Conservation (phyloP, 495 filamentous ascomycete genomes). For the Clavariopsis aquatica region DNA sequence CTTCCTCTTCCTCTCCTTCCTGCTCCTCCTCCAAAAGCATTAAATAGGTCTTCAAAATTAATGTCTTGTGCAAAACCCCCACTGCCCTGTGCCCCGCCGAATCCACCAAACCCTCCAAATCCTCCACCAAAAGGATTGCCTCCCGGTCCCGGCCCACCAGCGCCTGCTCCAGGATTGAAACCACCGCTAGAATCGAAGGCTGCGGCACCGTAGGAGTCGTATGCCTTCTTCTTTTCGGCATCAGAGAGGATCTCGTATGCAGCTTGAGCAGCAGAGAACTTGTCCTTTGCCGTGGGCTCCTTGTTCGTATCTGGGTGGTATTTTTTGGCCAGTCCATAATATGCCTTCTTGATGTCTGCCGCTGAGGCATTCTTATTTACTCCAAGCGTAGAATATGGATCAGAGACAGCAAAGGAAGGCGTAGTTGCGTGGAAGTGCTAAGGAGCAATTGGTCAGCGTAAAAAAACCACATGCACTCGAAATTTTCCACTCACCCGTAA, state of each 20-base stretch:
- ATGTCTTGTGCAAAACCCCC: constrained; percentile 72
- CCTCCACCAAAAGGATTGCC: constrained; percentile 38
- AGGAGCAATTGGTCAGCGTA: not conserved
- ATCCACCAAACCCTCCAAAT: constrained; percentile 53
- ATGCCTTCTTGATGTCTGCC: constrained; percentile 94
- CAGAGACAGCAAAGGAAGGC: constrained; percentile 61
- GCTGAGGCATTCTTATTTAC: constrained; percentile 76
- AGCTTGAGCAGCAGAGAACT: constrained; percentile 85
- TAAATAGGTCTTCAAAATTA: constrained; percentile 94
- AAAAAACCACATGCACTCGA: not conserved
- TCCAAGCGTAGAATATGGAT: constrained; percentile 88
- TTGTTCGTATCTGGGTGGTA: constrained; percentile 98
- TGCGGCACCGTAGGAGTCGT: constrained; percentile 83
- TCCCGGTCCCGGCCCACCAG: constrained; percentile 49
- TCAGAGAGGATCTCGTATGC: constrained; percentile 93
- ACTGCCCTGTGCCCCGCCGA: constrained; percentile 57
- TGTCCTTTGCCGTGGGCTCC: constrained; percentile 85
- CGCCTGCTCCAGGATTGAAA: constrained; percentile 68
- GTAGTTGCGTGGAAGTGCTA: constrained; percentile 79
- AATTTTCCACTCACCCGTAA: constrained; percentile 24
- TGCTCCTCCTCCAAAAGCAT: constrained; percentile 72
- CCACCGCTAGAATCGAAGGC: constrained; percentile 80
- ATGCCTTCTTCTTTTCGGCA: constrained; percentile 85
- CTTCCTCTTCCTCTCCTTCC: constrained; percentile 54
- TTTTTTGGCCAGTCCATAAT: constrained; percentile 97